These are phyloP conservation scores for Trichosporon sp. DNA, from an alignment of 1,284 basidiomycete species.

Conservation along the genomic window DNA sequence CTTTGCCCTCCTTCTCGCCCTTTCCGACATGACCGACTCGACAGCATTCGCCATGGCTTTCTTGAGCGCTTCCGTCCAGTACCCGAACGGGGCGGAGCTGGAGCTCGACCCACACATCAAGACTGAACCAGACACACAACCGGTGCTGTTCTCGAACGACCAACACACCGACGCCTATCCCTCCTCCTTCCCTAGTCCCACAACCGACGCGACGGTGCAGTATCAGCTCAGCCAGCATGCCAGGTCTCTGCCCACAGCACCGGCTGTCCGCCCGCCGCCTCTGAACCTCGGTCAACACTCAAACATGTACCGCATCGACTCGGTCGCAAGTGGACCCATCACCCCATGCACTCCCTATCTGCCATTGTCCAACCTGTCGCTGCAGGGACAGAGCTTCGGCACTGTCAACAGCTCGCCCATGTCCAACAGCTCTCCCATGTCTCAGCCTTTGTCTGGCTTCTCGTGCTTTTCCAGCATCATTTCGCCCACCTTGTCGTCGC, in stretches of 20 bases:
- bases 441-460: conserved; percentile 5
- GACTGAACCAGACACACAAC: conserved; percentile 12
- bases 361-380: conserved; percentile 6
- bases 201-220: neutral
- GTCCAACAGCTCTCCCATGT: neutral
- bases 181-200: neutral
- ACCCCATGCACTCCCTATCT: conserved; percentile 10
- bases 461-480: conserved; percentile 2
- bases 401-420: conserved; percentile 15
- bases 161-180: conserved; percentile 14
- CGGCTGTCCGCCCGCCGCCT: neutral
- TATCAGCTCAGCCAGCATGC: conserved; percentile 4
- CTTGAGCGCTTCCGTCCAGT: neutral
- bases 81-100: neutral
- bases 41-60: conserved; percentile 14
- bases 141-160: neutral
- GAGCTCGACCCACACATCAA: conserved; percentile 13
- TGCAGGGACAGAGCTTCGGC: neutral
- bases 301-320: neutral
- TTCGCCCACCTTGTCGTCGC: conserved; percentile 9
- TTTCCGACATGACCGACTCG: conserved; percentile 4
- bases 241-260: neutral
- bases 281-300: conserved; percentile 12
- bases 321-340: neutral
- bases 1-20: neutral